Conservation (phyloP, 768 basidiomycete species). For the Leccinum pellstonianum region DNA sequence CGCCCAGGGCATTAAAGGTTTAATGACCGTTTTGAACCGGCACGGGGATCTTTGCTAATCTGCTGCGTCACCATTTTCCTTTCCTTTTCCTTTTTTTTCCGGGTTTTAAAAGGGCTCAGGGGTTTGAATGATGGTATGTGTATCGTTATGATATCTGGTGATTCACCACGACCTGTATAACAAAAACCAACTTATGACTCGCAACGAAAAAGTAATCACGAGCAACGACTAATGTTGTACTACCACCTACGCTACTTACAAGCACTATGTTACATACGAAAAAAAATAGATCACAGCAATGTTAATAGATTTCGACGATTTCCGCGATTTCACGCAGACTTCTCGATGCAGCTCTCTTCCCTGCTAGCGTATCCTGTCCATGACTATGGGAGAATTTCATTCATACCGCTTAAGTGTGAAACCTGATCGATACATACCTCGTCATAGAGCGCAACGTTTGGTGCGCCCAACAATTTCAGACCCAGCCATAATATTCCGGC, state of each 20-base stretch:
- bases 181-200: slow-evolving; percentile 14
- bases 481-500: slow-evolving; percentile 93
- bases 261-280: slow-evolving; percentile 9
- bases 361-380: slow-evolving; percentile 94
- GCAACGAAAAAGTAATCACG: slow-evolving; percentile 13
- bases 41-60: slow-evolving; percentile 27
- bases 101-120: slow-evolving; percentile 3
- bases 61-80: neutral
- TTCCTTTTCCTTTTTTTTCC: slow-evolving; percentile 9
- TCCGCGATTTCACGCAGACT: slow-evolving; percentile 29
- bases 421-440: slow-evolving; percentile 58
- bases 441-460: slow-evolving; percentile 78
- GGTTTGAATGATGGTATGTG: slow-evolving; percentile 22
- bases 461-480: slow-evolving; percentile 66
- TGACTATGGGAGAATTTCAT: slow-evolving; percentile 52
- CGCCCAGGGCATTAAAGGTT: slow-evolving; percentile 34
- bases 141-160: slow-evolving; percentile 18
- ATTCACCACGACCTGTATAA: slow-evolving; percentile 16
- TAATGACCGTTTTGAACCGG: slow-evolving; percentile 39
- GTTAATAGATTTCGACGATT: neutral
- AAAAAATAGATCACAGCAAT: slow-evolving; percentile 8
- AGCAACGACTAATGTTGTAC: slow-evolving; percentile 30
- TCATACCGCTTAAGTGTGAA: slow-evolving; percentile 14
- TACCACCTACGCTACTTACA: slow-evolving; percentile 25
- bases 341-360: slow-evolving; percentile 69